Evolutionary conservation across 148 eudicot genomes (phyloP), one percentile per base, ranked within the genome.

Genomic region (Beta vulgaris): DNA sequence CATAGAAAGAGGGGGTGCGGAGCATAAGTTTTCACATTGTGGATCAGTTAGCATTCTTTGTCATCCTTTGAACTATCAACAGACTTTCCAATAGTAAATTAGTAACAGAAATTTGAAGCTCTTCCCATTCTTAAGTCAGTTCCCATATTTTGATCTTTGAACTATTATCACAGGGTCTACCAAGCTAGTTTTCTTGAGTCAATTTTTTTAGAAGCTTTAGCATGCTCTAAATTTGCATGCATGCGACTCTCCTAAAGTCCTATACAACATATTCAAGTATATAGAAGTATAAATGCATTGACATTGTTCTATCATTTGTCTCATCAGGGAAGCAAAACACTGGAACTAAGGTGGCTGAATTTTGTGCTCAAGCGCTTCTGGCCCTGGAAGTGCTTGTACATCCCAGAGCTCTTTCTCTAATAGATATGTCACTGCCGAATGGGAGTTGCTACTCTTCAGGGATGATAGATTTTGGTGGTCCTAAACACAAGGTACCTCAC

Each of bases 351-450:
- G 61, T 92, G 79, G 84, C 90, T 35, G 90, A 91, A 69, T 83
- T 83, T 61, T 92, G 98, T 84, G 83, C 86, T 5, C 91, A 87
- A 72, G 93, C 98, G 68, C 88, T 89, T 78, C 66, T 84, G 76
- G 81, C 87, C 46, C 81, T 94, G 78, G 97, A 94, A 89, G 86
- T 88, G 46, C 85, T 94, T 62, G 81, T 94, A 76, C 98, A 91
- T 83, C 93, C 98, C 18, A 82, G 97, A 77, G 86, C 86, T 12
- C 89, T 90, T 74, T 88, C 96, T 34, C 63, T 90, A 59, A 68
- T 80, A 31, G 93, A 94, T 81, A 68, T 69, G n/a, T 60, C 82
- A 5, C 79, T 85, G 42, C 65, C 75, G 59, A 37, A 35, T 53
- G 76, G 62, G 44, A 72, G 48, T 18, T 34, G 68, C 60, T 46